Percentiles rank a stretch among this genome's conserved stretches.
These are phyloP conservation scores for Hemerocallis citrina DNA, from an alignment of 106 monocot genomes.

Conservation along the genomic window DNA sequence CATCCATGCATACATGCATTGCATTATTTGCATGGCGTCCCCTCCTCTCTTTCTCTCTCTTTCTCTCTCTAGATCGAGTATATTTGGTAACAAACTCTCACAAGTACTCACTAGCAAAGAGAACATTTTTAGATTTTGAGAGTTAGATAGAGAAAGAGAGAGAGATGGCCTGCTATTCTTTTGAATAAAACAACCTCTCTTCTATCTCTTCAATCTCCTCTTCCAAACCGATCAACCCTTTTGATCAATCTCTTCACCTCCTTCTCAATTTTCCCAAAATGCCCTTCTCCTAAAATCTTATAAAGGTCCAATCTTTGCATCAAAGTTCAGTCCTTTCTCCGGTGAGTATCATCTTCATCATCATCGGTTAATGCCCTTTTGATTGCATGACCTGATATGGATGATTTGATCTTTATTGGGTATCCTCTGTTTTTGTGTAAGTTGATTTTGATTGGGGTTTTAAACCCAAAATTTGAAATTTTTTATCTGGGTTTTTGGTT, in stretches of 20 bases:
- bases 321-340: background rate
- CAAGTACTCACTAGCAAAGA: too few species aligned
- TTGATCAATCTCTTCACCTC: background rate
- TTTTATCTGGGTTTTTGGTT: background rate
- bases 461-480: background rate
- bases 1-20: conserved; percentile 4
- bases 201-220: background rate
- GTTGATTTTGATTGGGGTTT: conserved; percentile 4
- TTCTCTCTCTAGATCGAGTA: background rate
- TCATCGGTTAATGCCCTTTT: background rate
- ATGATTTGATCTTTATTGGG: background rate
- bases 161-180: background rate
- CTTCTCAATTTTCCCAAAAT: conserved; percentile 10
- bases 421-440: background rate
- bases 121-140: background rate
- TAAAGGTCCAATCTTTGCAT: conserved; percentile 4
- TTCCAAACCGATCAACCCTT: background rate
- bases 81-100: conserved; percentile 3
- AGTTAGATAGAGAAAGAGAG: background rate
- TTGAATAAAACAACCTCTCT: background rate
- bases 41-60: too few species aligned
- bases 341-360: conserved; percentile 7
- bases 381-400: background rate
- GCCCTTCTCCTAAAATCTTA: conserved; percentile 1
- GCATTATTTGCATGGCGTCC: background rate